phyloP scores from a whole-genome alignment of 2,329 filamentous ascomycete genomes.

The Pseudogymnoascus sp. region DNA sequence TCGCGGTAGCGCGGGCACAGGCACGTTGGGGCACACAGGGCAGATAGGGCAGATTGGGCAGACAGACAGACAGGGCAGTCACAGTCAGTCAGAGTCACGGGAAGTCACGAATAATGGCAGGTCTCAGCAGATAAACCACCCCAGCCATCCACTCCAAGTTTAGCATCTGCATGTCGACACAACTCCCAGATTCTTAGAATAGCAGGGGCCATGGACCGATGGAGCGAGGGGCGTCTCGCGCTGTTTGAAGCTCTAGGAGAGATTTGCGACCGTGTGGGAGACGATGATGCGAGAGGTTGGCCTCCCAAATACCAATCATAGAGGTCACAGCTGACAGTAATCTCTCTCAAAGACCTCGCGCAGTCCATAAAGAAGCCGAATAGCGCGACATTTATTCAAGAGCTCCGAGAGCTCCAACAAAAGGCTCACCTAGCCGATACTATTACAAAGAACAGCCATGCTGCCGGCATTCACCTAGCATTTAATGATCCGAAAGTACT shows the following conservation, averaged over 20 bases:
- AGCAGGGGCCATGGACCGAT: background rate
- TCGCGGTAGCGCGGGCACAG: background rate
- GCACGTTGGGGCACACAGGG: too few relatives aligned
- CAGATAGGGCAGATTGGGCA: background rate
- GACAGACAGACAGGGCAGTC: background rate
- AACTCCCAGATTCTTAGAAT: background rate
- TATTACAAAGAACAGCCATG: background rate
- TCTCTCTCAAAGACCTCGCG: background rate
- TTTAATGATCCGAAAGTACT: background rate
- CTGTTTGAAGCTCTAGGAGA: conserved; percentile 10
- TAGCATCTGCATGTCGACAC: background rate
- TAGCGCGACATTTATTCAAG: background rate
- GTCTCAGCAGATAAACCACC: background rate
- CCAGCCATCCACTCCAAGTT: background rate
- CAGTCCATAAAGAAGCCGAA: background rate
- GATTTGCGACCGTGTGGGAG: conserved; percentile 1
- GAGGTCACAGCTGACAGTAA: background rate
- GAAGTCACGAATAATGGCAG: background rate
- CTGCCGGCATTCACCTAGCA: background rate
- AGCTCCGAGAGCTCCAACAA: background rate
- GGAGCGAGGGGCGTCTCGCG: conserved; percentile 7
- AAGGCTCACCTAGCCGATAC: background rate
- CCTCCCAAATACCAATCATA: background rate
- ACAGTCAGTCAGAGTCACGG: background rate
- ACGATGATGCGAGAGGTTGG: conserved; percentile 5